Evolutionary conservation across 768 basidiomycete genomes (phyloP), one percentile per base, ranked within the genome.

Genomic region (Imleria badia): DNA sequence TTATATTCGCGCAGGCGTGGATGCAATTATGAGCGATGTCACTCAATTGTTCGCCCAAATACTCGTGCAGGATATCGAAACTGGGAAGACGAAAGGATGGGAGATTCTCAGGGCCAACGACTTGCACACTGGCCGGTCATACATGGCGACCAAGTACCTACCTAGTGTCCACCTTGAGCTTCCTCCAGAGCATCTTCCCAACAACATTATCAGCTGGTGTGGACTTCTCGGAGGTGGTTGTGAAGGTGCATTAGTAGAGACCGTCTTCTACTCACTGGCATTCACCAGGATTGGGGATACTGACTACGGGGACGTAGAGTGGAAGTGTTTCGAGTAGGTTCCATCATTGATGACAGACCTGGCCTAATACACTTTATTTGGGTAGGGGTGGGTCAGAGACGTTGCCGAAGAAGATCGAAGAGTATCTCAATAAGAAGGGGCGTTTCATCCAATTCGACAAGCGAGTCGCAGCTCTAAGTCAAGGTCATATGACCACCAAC

Each of bases 271-370:
- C 6, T 49, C 60, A 6, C 31, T 75, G 20, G 63, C 62, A 3
- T 73, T 73, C 26, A 63, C 57, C 33, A 31, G 43, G 1, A 34
- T 51, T 0, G 45, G 39, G 3, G 13, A 26, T 6, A 51, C 2
- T 6, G 8, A 53, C 35, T 61, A 38, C 5, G 60, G 57, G 8
- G 53, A 59, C 1, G 60, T 67, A 7, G 59, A 66, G 5, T 67
- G 66, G 66, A 62, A 60, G 33, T 73, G 68, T 39, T 66, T 73
- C 40, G 60, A 67, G 70, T 74, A 39, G 47, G 72, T 62, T 29
- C 1, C 29, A 41, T 26, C 3, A 26, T 22, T 29, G n/a, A 17
- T 19, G 20, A 41, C 12, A n/a, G 12, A 19, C 8, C 26, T 26
- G 26, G 26, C 26, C 26, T 26, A 26, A 26, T 26, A 26, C 26